Percentiles rank a stretch among this genome's conserved stretches.
Conservation (phyloP, 2,329 filamentous ascomycete genomes). For the Monosporascus ibericus region DNA sequence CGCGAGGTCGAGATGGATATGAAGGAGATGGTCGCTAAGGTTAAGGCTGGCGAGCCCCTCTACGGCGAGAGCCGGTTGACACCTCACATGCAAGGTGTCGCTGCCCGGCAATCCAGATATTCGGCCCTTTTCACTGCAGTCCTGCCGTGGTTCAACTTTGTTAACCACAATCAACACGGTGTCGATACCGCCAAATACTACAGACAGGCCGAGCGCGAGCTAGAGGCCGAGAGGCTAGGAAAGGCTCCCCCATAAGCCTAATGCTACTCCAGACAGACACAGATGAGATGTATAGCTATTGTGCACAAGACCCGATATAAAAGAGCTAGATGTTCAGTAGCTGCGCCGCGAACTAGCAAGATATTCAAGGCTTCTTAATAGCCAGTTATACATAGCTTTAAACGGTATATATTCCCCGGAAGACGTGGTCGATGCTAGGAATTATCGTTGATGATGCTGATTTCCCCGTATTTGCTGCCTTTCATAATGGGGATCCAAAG, state of each 20-base stretch:
- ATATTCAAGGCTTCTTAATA: too few relatives aligned
- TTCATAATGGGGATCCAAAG: conserved; percentile 15
- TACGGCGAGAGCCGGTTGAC: conserved; percentile 77
- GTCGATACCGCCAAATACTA: conserved; percentile 99
- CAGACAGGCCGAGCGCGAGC: conserved; percentile 85
- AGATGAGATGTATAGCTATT: background rate
- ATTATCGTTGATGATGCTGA: background rate
- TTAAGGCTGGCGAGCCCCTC: conserved; percentile 84
- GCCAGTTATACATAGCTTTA: too few relatives aligned
- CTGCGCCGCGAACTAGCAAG: too few relatives aligned
- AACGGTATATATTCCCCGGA: too few relatives aligned
- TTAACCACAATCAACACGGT: conserved; percentile 92
- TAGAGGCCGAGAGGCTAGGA: conserved; percentile 66
- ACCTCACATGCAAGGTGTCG: conserved; percentile 89
- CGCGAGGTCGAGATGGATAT: conserved; percentile 95
- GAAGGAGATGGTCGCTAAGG: conserved; percentile 94
- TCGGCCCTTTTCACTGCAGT: conserved; percentile 76
- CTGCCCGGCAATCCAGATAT: conserved; percentile 88
- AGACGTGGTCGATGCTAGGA: too few relatives aligned
- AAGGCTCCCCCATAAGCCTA: conserved; percentile 9
- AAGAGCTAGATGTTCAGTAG: too few relatives aligned
- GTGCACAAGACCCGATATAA: conserved; percentile 5
- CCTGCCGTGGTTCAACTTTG: conserved; percentile 96
- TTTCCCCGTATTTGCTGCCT: background rate
- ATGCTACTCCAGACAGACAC: background rate